Conservation (phyloP, 179 eudicot genomes). For the Carnegiea gigantea region DNA sequence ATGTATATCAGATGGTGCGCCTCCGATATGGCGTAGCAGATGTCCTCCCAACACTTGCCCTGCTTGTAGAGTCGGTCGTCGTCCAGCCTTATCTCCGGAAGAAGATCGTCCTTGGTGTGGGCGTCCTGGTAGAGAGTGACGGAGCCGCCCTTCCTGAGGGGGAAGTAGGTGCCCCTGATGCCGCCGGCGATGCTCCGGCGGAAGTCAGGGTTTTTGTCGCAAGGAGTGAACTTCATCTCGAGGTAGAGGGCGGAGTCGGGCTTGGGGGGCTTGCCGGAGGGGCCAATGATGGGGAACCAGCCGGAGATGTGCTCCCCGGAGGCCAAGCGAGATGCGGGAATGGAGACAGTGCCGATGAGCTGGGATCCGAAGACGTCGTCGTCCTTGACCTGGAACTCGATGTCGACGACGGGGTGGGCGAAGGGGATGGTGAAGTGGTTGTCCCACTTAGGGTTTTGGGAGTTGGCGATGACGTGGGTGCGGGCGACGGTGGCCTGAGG, state of each 20-base stretch:
- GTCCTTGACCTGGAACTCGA: slow-evolving; percentile 81
- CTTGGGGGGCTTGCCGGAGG: slow-evolving; percentile 62
- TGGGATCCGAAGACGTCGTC: slow-evolving; percentile 87
- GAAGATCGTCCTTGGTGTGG: slow-evolving; percentile 44
- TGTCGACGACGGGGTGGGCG: slow-evolving; percentile 57
- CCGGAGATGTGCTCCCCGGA: slow-evolving; percentile 59
- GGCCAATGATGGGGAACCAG: slow-evolving; percentile 53
- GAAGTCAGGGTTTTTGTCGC: slow-evolving; percentile 39
- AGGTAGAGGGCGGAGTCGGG: slow-evolving; percentile 47
- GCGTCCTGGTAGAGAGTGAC: slow-evolving; percentile 83
- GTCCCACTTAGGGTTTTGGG: slow-evolving; percentile 66
- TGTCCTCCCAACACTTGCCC: slow-evolving; percentile 81
- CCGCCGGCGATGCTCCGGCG: slow-evolving; percentile 42
- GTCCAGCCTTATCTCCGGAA: slow-evolving; percentile 65
- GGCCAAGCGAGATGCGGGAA: slow-evolving; percentile 46
- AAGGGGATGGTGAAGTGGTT: slow-evolving; percentile 58
- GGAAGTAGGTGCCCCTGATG: slow-evolving; percentile 62
- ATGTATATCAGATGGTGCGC: slow-evolving; percentile 87
- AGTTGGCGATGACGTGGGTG: slow-evolving; percentile 69
- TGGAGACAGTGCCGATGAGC: slow-evolving; percentile 51
- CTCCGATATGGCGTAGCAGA: slow-evolving; percentile 77
- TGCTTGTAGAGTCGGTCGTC: slow-evolving; percentile 43
- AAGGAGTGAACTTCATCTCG: slow-evolving; percentile 48
- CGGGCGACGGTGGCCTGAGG: slow-evolving; percentile 81
- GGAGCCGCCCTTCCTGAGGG: slow-evolving; percentile 54